Evolutionary conservation across 2,329 filamentous ascomycete species (phyloP), one percentile per base, ranked within the genome.

Genomic region (Colletotrichum liriopes): DNA sequence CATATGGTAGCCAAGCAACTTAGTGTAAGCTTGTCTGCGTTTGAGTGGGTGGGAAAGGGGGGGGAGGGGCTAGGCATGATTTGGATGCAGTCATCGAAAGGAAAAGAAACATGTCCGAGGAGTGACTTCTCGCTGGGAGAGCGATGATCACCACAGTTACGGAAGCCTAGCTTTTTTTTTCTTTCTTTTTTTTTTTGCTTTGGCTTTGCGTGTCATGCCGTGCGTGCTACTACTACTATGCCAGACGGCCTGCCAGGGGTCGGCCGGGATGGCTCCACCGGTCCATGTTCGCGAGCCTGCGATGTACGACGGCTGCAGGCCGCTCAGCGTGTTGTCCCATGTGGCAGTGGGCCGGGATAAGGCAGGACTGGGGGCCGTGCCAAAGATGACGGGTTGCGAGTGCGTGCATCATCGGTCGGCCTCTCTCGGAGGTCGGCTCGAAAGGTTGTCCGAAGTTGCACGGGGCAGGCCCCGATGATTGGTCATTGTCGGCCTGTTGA

Each of bases 391-490:
- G 29, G n/a, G 39, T 32, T 12, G 29, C 11, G 59, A 64, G 32
- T 55, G 47, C 16, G 29, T 18, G 32, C 29, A 32, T 16, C 20
- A 43, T 64, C 61, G 18, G 60, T 52, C 23, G 23, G 47, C 16
- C 12, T 32, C 35, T 52, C 65, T 69, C 69, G 65, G 69, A 59
- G 45, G 65, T 72, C 69, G 69, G 69, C 43, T 8, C 32, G 37
- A 41, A 60, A 69, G 29, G 41, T 39, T 72, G 69, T 64, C 69
- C 69, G 69, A 72, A 20, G 37, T 64, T 32, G 43, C 52, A 29
- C 65, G 59, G 58, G 20, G 65, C 43, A 32, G 65, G 43, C 9
- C 29, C 65, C 49, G 52, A 14, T 69, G 65, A 69, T 69, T 59
- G 58, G 52, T n/a, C 3, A 11, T 2, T 0, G 9, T 59, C 20